Base-by-base conservation (phyloP, 208 protist genomes). In the Leishmania turanica region DNA sequence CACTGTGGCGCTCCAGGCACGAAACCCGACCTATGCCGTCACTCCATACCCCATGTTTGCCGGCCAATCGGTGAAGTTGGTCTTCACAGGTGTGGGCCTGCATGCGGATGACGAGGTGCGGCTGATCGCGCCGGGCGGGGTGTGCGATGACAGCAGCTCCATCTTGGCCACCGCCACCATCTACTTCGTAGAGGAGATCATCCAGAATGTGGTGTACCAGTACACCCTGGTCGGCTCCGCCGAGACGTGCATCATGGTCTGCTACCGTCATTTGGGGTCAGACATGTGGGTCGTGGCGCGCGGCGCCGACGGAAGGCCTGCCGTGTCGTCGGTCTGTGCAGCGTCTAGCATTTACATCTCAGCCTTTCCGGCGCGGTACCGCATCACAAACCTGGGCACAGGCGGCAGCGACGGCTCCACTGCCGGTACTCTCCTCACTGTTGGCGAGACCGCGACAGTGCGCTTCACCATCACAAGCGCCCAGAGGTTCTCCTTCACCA, bases 1-100 rank as follows among this genome's bases (percentile, higher is more conserved):
- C 11, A 85, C 47, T 9, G 79, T 98, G 13, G 72, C 73, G 11
- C 75, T 95, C 34, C 79, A 51, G 7, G 81, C 87, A 24, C 93
- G 95, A 64, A 96, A 96, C 87, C 95, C 95, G n/a, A 88, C 84
- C 53, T 95, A 89, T 84, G 77, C 84, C 75, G 69, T 96, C n/a
- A 80, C 77, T n/a, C 79, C 82, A 15, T 91, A 91, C 82, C 91
- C 93, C 0, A 24, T 91, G 17, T 93, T 91, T 80, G 91, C 88
- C 1, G 95, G 95, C 21, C 90, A 98, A 81, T 82, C 80, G 37
- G 89, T 80, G 47, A 69, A 37, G 24, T 69, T 98, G 37, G 62
- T 58, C 34, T 96, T 98, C 80, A 82, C 79, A 0, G 95, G 95
- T 37, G 80, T 81, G 27, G 80, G 83, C 6, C 84, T 98, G 11